Percentiles rank a stretch among this genome's conserved stretches.
Evolutionary conservation across 441 rosid genomes (phyloP).

Genomic region (Populus hybrid): DNA sequence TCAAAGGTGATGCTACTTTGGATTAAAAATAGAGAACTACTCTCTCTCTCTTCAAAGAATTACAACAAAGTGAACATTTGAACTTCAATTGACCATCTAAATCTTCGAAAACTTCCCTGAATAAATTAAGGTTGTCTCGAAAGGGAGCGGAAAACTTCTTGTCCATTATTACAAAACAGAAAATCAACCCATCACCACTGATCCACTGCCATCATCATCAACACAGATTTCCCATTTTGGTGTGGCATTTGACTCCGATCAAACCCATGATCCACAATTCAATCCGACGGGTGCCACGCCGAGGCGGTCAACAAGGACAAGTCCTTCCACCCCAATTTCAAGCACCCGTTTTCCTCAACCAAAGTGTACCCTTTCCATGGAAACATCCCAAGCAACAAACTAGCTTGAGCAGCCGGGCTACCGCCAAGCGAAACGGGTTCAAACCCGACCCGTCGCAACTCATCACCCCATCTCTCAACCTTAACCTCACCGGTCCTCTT

Average conservation of each 20-base stretch:
- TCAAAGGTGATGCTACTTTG: slow-evolving; percentile 2
- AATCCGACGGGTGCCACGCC: slow-evolving; percentile 74
- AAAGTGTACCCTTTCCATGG: slow-evolving; percentile 87
- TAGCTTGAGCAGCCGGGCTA: slow-evolving; percentile 79
- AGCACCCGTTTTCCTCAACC: slow-evolving; percentile 63
- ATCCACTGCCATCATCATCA: not conserved
- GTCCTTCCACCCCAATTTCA: slow-evolving; percentile 91
- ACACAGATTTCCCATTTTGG: not conserved
- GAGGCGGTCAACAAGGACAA: slow-evolving; percentile 79
- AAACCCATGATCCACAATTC: slow-evolving; percentile 14
- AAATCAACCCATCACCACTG: not conserved
- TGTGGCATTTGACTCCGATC: not conserved
- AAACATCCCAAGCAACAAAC: slow-evolving; percentile 71
- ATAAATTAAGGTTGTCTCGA: not conserved
- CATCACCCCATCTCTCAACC: slow-evolving; percentile 77
- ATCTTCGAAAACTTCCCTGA: not conserved
- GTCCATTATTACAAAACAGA: slow-evolving; percentile 3
- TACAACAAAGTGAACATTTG: slow-evolving; percentile 8
- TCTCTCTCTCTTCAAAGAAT: slow-evolving; percentile 13
- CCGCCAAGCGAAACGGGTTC: slow-evolving; percentile 68
- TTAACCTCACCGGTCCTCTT: slow-evolving; percentile 60
- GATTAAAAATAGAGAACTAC: not conserved
- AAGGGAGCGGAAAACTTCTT: not conserved
- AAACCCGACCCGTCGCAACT: slow-evolving; percentile 61
- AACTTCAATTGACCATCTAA: too few relatives aligned